These are phyloP conservation scores for Russula sp. DNA, from an alignment of 768 basidiomycete species.

Conservation along the genomic window DNA sequence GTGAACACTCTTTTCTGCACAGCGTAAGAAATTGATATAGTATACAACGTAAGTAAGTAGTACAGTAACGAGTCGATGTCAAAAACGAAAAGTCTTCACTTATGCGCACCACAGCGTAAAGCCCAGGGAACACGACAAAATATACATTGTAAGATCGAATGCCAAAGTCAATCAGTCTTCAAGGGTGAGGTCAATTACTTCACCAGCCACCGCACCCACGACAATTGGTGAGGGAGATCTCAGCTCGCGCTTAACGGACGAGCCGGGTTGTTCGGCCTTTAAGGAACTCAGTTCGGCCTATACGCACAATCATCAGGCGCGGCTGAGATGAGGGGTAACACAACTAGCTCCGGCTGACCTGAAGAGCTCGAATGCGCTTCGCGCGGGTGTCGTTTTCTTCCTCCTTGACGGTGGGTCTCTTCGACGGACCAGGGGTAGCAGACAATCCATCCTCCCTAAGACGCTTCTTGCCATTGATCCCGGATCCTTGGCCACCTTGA, in stretches of 20 bases:
- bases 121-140: background rate
- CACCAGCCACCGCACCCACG: background rate
- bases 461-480: constrained; percentile 7
- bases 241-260: constrained; percentile 6
- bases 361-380: constrained; percentile 12
- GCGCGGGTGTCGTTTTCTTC: background rate
- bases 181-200: constrained; percentile 13
- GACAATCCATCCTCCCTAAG: background rate
- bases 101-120: background rate
- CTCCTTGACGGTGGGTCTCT: background rate
- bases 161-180: constrained; percentile 2
- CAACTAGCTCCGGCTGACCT: background rate
- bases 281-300: constrained; percentile 10
- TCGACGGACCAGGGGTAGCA: background rate
- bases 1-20: background rate
- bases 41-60: background rate
- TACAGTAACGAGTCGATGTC: background rate
- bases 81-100: background rate
- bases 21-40: background rate
- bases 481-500: background rate
- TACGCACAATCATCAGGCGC: background rate
- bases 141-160: background rate
- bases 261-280: background rate
- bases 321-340: background rate
- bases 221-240: constrained; percentile 8